Base-by-base conservation (phyloP, 495 filamentous ascomycete species). In the Entonaema liquescens region DNA sequence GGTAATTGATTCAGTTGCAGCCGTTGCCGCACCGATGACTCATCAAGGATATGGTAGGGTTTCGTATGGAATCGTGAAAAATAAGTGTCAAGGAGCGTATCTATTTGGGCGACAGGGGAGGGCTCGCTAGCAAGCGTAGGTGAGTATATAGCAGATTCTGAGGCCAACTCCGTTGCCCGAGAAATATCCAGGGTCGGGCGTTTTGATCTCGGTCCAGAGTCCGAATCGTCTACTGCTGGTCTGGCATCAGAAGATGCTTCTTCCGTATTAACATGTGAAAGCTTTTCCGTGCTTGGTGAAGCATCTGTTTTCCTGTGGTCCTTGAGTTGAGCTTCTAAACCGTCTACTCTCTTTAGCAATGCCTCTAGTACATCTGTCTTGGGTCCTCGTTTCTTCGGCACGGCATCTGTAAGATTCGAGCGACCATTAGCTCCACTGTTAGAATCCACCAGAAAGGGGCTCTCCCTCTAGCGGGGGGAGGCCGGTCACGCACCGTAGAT, bases 281-380 rank as follows among this genome's bases (percentile, higher is more conserved):
- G 53, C 38, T 79, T 65, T 60, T 83, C 80, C 5, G 75, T 74
- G 5, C 76, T 62, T 42, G 84, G 78, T 26, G 82, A 84, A 19
- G 83, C 83, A 6, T 77, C 73, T 3, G 76, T 58, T 64, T 86
- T 87, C 47, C 86, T 87, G 66, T 86, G 83, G 66, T 92, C 89
- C 74, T 93, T 92, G 50, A 96, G 81, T 54, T 88, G 87, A 69
- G 90, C 92, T 73, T 96, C 92, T 54, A 96, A 82, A 0, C 92
- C 92, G 76, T 95, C 92, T 9, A 96, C 92, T 26, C 93, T 84
- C 76, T 93, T 96, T 62, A 94, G 72, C 21, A 96, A 80, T 5
- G 92, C 92, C 76, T 96, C 93, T 23, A 96, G 83, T 2, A 95
- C 92, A 74, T 96, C 93, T 19, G 92, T 95, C 77, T 96, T 96